Base-by-base conservation (phyloP, 1,284 basidiomycete species). In the Sporisorium reilianum region DNA sequence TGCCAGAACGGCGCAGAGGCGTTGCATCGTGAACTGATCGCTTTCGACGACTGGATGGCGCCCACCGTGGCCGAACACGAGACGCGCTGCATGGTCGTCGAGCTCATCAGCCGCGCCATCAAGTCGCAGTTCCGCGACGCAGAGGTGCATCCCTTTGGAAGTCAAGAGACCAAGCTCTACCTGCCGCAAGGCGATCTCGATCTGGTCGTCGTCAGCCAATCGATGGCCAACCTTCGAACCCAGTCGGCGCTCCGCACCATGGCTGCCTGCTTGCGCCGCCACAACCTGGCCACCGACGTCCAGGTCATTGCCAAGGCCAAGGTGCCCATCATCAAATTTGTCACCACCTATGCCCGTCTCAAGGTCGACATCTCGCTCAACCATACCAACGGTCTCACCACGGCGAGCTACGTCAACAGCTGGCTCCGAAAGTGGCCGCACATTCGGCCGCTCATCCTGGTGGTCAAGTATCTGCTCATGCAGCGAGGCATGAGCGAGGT, bases 401-500 rank as follows among this genome's bases (percentile, higher is more conserved):
- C 94, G 0, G 92, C 93, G 1, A 87, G 89, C 56, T 93, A 96
- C 69, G 89, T 97, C 81, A 92, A 91, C 63, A 89, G 90, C 3
- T 95, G 95, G 84, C 87, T 97, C 28, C 86, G 88, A 46, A 88
- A 91, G 55, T 87, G 94, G 81, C 90, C 90, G 30, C 93, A 93
- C 0, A 86, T 96, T 12, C 90, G 92, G 28, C 82, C 82, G 1
- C 65, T 84, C n/a, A 75, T 83, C 48, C 87, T 98, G 81, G 89
- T 96, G 67, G 90, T 93, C 80, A 99, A 99, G 86, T 89, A 91
- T 5, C 96, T 97, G 85, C 88, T 99, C 60, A 89, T 89, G 73
- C 94, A 97, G 83, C 88, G 96, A 40, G 90, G 90, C 26, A 93
- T 98, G 93, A 98, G 97, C 85, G 96, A 99, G 85, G 96, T 98